Percentiles rank a stretch among this genome's conserved stretches.
phyloP scores from a whole-genome alignment of 257 asterid species.

The Przewalskia tangutica region DNA sequence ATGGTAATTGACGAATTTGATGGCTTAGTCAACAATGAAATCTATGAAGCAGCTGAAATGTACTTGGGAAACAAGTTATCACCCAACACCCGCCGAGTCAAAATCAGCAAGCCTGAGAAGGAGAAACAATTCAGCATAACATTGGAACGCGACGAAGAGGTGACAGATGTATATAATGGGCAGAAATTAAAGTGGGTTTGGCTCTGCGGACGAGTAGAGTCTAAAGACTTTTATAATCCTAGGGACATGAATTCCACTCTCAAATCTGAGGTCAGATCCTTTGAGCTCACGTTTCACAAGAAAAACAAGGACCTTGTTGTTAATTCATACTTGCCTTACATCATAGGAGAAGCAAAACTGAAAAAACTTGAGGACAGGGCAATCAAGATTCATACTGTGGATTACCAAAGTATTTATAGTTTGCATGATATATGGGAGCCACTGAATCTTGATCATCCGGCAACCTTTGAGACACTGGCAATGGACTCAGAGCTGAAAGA shows the following conservation, averaged over 20 bases:
- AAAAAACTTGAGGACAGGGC: slow-evolving; percentile 34
- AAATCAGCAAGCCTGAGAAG: slow-evolving; percentile 43
- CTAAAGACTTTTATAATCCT: slow-evolving; percentile 20
- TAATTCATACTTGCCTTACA: slow-evolving; percentile 31
- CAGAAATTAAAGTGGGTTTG: slow-evolving; percentile 46
- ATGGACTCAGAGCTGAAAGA: slow-evolving; percentile 44
- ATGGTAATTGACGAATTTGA: slow-evolving; percentile 51
- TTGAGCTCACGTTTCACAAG: slow-evolving; percentile 50
- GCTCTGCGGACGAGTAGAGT: slow-evolving; percentile 15
- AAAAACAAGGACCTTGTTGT: slow-evolving; percentile 30
- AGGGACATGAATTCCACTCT: slow-evolving; percentile 25
- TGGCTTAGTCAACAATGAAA: slow-evolving; percentile 35
- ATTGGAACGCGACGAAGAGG: slow-evolving; percentile 37
- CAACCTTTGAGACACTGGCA: slow-evolving; percentile 55
- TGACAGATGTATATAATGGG: slow-evolving; percentile 27
- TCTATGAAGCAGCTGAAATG: slow-evolving; percentile 49
- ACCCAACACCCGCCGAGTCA: slow-evolving; percentile 36
- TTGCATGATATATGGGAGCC: slow-evolving; percentile 29
- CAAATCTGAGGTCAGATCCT: slow-evolving; percentile 38
- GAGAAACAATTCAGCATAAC: slow-evolving; percentile 29
- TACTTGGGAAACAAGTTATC: slow-evolving; percentile 38
- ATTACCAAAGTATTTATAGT: slow-evolving; percentile 25
- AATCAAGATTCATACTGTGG: slow-evolving; percentile 39
- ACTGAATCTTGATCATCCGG: slow-evolving; percentile 45
- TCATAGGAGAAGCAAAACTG: slow-evolving; percentile 17